Conservation (phyloP, 139 green algal species). For the Deuterostichococcus epilithicus region DNA sequence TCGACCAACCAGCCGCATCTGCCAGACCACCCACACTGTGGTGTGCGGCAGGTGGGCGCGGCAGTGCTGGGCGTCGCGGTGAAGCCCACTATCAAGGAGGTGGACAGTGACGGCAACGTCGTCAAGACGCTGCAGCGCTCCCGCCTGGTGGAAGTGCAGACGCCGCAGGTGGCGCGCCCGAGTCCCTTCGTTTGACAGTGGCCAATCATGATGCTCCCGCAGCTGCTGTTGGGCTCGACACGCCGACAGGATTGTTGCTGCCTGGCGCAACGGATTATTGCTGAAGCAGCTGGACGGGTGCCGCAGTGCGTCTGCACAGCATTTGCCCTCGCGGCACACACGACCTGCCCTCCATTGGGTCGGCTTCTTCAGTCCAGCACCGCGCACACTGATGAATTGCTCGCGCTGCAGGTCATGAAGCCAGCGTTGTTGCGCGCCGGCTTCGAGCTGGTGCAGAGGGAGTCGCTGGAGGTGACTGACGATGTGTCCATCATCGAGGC, state of each 20-base stretch:
- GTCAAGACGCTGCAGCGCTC: conserved; percentile 82
- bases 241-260: background rate
- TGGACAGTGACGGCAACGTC: conserved; percentile 65
- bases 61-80: conserved; percentile 93
- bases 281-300: too few relatives aligned
- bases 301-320: too few relatives aligned
- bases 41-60: conserved; percentile 66
- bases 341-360: too few relatives aligned
- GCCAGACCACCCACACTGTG: too few relatives aligned
- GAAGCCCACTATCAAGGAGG: conserved; percentile 97
- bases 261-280: too few relatives aligned
- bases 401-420: conserved; percentile 67
- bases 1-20: too few relatives aligned
- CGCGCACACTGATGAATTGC: background rate
- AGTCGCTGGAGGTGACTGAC: conserved; percentile 92
- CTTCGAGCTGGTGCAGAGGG: conserved; percentile 74
- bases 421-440: conserved; percentile 76
- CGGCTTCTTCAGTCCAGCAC: too few relatives aligned
- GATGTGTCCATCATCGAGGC: conserved; percentile 98
- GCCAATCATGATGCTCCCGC: too few relatives aligned
- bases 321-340: too few relatives aligned
- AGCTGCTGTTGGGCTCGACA: background rate
- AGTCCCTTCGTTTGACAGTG: too few relatives aligned
- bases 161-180: conserved; percentile 82
- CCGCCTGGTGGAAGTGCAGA: conserved; percentile 97